Base-by-base conservation (phyloP, 2,329 filamentous ascomycete species). In the Immersiporthe knoxdaviesiana region DNA sequence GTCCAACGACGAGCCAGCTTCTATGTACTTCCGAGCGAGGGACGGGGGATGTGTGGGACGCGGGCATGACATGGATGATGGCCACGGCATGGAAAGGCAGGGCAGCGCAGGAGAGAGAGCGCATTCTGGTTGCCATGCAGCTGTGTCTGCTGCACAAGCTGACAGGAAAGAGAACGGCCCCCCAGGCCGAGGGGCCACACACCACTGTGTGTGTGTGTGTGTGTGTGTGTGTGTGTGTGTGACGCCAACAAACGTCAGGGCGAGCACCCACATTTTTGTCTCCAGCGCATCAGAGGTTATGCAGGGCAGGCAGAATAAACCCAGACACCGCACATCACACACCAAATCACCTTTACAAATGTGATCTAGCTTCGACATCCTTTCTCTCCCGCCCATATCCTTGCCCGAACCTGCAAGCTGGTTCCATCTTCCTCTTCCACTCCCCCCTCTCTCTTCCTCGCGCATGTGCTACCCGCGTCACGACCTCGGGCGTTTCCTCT, bases 1-100 rank as follows among this genome's bases (percentile, higher is more conserved):
- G 66, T 50, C 61, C 66, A 66, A 66, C 66, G 63, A 66, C 58
- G 61, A 58, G 63, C 32, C 59, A n/a, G 59, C 59, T n/a, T n/a
- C n/a, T n/a, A 35, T 4, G 4, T 37, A 30, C 59, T 30, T 62
- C 37, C 59, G 35, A 44, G 59, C 35, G 58, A 60, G 35, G n/a
- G 35, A 39, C 58, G 35, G 21, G 35, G 32, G 32, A 60, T 39
- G 58, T 60, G 58, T n/a, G n/a, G n/a, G 32, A 30, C n/a, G 35
- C 32, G 35, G 35, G 35, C 35, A 8, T 35, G 35, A 35, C n/a
- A n/a, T n/a, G n/a, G n/a, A n/a, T n/a, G n/a, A 3, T 21, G 58
- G 59, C 18, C 6, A 24, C 14, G n/a, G n/a, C 7, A 21, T 18
- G 58, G 56, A 3, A 59, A 30, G 16, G 56, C 11, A 21, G 21